Conservation (phyloP, 176 grass and related monocot species). For the Ensete ventricosum region DNA sequence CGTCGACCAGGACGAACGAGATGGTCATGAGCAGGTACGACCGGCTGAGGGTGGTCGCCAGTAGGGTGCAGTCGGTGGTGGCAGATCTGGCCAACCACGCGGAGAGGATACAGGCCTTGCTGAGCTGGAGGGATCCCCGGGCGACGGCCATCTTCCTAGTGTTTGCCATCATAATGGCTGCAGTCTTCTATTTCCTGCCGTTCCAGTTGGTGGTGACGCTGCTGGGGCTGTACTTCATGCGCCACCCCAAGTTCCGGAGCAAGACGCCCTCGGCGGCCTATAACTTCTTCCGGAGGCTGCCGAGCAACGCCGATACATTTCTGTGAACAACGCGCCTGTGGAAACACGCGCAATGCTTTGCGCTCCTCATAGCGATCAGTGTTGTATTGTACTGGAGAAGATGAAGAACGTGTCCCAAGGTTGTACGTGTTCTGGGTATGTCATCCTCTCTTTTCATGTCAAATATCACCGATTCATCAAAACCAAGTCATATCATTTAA, state of each 20-base stretch:
- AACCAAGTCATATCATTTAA: too few relatives aligned
- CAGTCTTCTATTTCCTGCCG: slow-evolving; percentile 7
- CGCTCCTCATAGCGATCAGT: too few relatives aligned
- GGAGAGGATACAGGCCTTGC: slow-evolving; percentile 20
- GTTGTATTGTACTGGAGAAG: too few relatives aligned
- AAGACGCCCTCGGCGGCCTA: slow-evolving; percentile 8
- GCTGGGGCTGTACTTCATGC: not conserved
- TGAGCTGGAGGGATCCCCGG: slow-evolving; percentile 26
- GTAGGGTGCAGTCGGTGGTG: not conserved
- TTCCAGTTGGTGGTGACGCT: not conserved
- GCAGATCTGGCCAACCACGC: slow-evolving; percentile 7
- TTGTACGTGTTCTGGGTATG: too few relatives aligned
- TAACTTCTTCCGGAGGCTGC: slow-evolving; percentile 33
- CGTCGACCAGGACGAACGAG: slow-evolving; percentile 1
- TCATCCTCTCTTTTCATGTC: too few relatives aligned
- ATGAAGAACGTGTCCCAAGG: too few relatives aligned
- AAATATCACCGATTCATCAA: too few relatives aligned
- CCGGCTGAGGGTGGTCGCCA: not conserved
- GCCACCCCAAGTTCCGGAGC: slow-evolving; percentile 13
- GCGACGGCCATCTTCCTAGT: slow-evolving; percentile 18
- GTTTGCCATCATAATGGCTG: not conserved
- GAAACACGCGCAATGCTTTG: too few relatives aligned
- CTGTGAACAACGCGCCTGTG: not conserved
- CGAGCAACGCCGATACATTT: slow-evolving; percentile 9
- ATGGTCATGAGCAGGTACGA: slow-evolving; percentile 1